Evolutionary conservation across 805 yeast genomes (phyloP), one percentile per base, ranked within the genome.

Genomic region (Yarrowia phangngaensis): DNA sequence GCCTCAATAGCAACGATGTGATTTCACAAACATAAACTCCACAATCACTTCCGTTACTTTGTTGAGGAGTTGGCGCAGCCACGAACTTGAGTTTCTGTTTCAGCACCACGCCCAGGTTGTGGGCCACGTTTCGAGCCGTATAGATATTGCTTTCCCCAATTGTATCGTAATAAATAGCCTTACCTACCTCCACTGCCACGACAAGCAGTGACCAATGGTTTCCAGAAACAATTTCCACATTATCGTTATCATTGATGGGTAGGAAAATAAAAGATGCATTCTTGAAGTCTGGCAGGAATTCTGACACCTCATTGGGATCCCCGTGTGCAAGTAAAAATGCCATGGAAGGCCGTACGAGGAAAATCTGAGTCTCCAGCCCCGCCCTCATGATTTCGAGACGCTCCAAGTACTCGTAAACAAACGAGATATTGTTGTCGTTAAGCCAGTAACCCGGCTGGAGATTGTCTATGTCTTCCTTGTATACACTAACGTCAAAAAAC

Each of bases 131-230:
- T 13, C 59, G 60, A 1, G 74, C 60, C 19, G 66, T 72, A 0
- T 54, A 41, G 14, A 65, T 68, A 49, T 76, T 76, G 20, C 70
- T 71, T 6, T 64, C 62, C 8, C 60, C 63, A 78, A 77, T 64
- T 35, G 84, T 77, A 58, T 84, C 92, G 58, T 78, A 81, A 8
- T 81, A 66, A 16, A 68, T 69, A 2, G 80, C 73, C 23, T 64
- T 68, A 13, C 67, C 64, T 30, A 76, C 81, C 11, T 71, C 62
- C 7, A 73, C 53, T 24, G 73, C 70, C 6, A 79, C 67, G 12
- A 83, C 70, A 11, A 80, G 70, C 12, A 84, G 63, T 0, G 84
- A 78, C 92, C 94, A 84, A 63, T 84, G 92, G 35, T 78, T 79
- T 1, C 90, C 92, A 13, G 80, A 79, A 53, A 77, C 83, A 2